These are phyloP conservation scores for Balakata baccata DNA, from an alignment of 345 rosid species.

Conservation along the genomic window DNA sequence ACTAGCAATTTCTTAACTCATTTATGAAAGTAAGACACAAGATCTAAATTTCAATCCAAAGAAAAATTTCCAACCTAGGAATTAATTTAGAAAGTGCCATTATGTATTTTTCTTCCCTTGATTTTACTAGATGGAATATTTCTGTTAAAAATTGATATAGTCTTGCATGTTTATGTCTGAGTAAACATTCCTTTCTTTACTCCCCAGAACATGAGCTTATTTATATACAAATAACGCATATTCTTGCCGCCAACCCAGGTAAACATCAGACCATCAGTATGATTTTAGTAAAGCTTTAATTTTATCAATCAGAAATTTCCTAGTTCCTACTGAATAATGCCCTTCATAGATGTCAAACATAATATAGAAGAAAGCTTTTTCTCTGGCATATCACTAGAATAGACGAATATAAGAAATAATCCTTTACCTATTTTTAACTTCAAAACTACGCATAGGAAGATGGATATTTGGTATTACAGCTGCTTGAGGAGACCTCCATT, in stretches of 20 bases:
- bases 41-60: neutral
- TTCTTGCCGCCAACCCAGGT: neutral
- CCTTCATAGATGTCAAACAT: neutral
- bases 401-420: neutral
- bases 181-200: neutral
- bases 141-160: neutral
- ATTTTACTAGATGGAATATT: neutral
- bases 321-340: neutral
- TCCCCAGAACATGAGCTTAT: neutral
- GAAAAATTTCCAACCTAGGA: neutral
- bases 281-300: neutral
- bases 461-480: constrained; percentile 61
- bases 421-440: constrained; percentile 62
- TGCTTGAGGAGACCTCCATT: constrained; percentile 59
- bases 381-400: neutral
- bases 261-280: neutral
- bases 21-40: neutral
- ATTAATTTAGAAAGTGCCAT: neutral
- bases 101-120: neutral
- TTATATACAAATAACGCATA: neutral
- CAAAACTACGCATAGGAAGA: constrained; percentile 78
- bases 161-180: no score
- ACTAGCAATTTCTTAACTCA: neutral
- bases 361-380: neutral
- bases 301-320: neutral